phyloP scores from a whole-genome alignment of 305 asterid species.

The Fraxinus paxiana region DNA sequence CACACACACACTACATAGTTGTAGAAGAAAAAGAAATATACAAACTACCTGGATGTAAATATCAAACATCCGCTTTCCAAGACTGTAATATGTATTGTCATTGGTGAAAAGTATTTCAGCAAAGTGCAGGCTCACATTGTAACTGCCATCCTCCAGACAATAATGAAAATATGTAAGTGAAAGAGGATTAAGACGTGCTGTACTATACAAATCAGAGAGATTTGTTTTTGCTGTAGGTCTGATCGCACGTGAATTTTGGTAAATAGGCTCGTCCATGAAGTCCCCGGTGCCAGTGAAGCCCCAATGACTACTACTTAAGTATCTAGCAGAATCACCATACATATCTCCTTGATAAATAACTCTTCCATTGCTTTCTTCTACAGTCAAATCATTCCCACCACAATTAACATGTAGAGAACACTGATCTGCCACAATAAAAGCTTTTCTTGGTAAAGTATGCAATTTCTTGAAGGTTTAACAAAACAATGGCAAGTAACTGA shows the following conservation, averaged over 20 bases:
- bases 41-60: constrained; percentile 73
- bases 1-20: neutral
- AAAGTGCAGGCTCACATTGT: constrained; percentile 71
- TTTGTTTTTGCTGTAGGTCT: constrained; percentile 24
- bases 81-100: constrained; percentile 63
- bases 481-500: neutral
- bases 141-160: constrained; percentile 83
- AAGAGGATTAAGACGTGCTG: constrained; percentile 81
- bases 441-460: constrained; percentile 18
- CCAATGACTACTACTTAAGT: constrained; percentile 50
- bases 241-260: constrained; percentile 54
- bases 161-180: constrained; percentile 76
- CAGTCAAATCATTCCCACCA: constrained; percentile 62
- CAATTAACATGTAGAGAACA: constrained; percentile 81
- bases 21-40: neutral
- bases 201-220: constrained; percentile 57
- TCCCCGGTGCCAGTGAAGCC: constrained; percentile 89
- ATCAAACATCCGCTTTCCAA: constrained; percentile 71
- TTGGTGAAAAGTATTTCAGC: constrained; percentile 68
- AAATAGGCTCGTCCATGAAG: constrained; percentile 63
- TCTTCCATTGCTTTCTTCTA: constrained; percentile 38
- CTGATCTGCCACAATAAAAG: constrained; percentile 49
- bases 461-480: neutral
- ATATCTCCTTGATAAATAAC: constrained; percentile 71
- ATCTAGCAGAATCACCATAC: constrained; percentile 59